Base-by-base conservation (phyloP, 306 rosid genomes). In the Glycine soja region DNA sequence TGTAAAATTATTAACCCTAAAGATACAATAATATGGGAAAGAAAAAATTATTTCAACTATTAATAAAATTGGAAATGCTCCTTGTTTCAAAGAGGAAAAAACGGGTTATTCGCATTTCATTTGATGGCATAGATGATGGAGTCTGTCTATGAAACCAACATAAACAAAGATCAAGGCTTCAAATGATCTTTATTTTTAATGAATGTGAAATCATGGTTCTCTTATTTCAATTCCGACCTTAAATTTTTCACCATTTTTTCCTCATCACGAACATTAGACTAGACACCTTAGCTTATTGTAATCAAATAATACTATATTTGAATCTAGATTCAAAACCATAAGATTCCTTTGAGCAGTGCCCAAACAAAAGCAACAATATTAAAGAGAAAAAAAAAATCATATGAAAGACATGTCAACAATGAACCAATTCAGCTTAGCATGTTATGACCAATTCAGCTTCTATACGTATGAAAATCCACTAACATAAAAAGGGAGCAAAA, bases 131-230 rank as follows among this genome's bases (percentile, higher is more conserved):
- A 34, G 4, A 34, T 34, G 38, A 34, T 34, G 38, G 38, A 34
- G 38, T 34, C 4, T 34, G 4, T 34, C 38, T 34, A 34, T 34
- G 38, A 34, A 34, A 34, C 38, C 38, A 34, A 34, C 65, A 59
- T 59, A 32, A 62, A 32, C 69, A 8, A 30, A 14, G 16, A 46
- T 30, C 14, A 61, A 13, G 47, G 32, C 7, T 59, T 46, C 45
- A 75, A 43, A 45, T 13, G 13, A 59, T 75, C n/a, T 7, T 10
- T 43, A 2, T 3, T 57, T 74, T 56, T 6, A 65, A 15, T 10
- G 24, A 12, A 65, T 45, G 11, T 11, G 24, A 58, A 74, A 74
- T 74, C 45, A 58, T 58, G 56, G 42, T 58, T 57, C 11, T n/a
- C 6, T 53, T 3, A 10, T 63, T 62, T 18, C 43, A 30, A 30